Percentiles rank a stretch among this genome's conserved stretches.
Conservation (phyloP, 2,329 filamentous ascomycete species). For the Pestalotiopsis sp. region DNA sequence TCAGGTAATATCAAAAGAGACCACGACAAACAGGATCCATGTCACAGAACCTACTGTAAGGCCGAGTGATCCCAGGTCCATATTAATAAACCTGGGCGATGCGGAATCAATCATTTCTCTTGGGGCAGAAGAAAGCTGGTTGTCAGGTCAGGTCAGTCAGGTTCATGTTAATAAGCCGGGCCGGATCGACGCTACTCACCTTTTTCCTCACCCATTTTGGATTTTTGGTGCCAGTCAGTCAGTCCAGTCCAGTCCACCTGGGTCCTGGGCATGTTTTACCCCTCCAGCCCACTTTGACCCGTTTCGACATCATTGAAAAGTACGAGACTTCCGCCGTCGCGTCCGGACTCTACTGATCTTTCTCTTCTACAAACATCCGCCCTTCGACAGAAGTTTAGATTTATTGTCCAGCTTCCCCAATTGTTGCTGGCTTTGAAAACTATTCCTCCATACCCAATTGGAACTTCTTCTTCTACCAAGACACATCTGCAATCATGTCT, state of each 20-base stretch:
- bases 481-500: constrained; percentile 56
- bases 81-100: no score
- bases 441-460: constrained; percentile 7
- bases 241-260: not conserved
- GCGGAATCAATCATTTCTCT: no score
- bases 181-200: constrained; percentile 15
- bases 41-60: no score
- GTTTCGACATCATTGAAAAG: constrained; percentile 19
- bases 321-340: constrained; percentile 18
- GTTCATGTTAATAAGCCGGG: constrained; percentile 6
- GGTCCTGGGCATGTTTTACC: constrained; percentile 10
- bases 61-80: no score
- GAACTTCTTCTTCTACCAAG: not conserved
- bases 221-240: not conserved
- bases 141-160: not conserved
- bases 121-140: not conserved
- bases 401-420: constrained; percentile 5
- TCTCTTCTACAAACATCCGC: constrained; percentile 19
- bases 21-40: no score
- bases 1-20: no score
- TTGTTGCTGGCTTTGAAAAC: not conserved
- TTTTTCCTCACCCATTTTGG: constrained; percentile 2
- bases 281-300: constrained; percentile 14
- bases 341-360: constrained; percentile 17
- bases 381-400: constrained; percentile 13